Conservation (phyloP, 2,329 filamentous ascomycete genomes). For the Plenodomus biglobosus region DNA sequence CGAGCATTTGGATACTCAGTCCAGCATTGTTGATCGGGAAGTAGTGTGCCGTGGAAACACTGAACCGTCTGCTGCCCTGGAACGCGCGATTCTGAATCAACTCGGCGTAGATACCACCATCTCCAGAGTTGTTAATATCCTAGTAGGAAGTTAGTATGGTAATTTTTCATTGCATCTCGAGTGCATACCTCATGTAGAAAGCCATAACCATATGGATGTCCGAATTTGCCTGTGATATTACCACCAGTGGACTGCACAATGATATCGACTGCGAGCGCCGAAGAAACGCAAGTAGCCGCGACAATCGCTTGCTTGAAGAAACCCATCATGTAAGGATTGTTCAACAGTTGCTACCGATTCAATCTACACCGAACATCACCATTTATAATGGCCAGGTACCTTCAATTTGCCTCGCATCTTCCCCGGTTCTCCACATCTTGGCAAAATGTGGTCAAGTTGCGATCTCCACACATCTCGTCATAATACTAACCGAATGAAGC, state of each 20-base stretch:
- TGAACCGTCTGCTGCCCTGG: slow-evolving; percentile 50
- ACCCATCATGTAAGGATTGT: slow-evolving; percentile 24
- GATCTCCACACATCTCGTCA: slow-evolving; percentile 11
- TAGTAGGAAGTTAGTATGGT: slow-evolving; percentile 7
- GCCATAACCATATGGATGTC: slow-evolving; percentile 33
- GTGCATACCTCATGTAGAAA: slow-evolving; percentile 33
- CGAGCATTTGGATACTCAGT: slow-evolving; percentile 44
- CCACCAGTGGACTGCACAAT: slow-evolving; percentile 31
- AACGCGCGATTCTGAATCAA: slow-evolving; percentile 71
- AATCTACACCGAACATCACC: neutral
- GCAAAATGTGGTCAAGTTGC: slow-evolving; percentile 8
- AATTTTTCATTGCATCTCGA: neutral
- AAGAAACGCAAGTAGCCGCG: slow-evolving; percentile 25
- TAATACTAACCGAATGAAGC: slow-evolving; percentile 4
- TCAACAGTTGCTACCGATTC: slow-evolving; percentile 6
- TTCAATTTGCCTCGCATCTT: neutral
- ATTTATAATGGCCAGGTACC: slow-evolving; percentile 1
- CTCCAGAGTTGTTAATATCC: slow-evolving; percentile 66
- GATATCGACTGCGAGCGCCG: slow-evolving; percentile 28
- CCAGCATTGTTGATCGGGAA: slow-evolving; percentile 39
- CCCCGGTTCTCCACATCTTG: slow-evolving; percentile 9
- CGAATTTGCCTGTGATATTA: slow-evolving; percentile 33
- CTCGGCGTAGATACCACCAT: slow-evolving; percentile 73
- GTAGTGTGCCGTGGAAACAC: slow-evolving; percentile 32
- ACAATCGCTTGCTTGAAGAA: slow-evolving; percentile 19